Percentiles rank a stretch among this genome's conserved stretches.
Evolutionary conservation across 2,329 filamentous ascomycete species (phyloP).

Genomic region (Thelonectria rubi): DNA sequence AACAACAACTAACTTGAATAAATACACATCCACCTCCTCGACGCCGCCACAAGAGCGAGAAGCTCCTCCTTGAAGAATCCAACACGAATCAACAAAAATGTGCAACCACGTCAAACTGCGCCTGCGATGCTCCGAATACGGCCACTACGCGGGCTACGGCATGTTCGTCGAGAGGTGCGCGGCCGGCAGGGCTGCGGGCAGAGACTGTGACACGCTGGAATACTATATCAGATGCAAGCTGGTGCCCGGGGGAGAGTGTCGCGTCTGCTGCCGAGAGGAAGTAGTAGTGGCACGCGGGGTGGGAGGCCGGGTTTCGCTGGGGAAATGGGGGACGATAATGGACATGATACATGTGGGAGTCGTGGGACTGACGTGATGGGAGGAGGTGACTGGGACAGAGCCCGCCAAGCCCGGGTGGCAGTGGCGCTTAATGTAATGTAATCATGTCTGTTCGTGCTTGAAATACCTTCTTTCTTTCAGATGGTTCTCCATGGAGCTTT

Average conservation of each 20-base stretch:
- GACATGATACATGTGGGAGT: neutral
- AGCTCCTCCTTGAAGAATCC: neutral
- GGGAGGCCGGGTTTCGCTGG: too few relatives aligned
- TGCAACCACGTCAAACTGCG: constrained; percentile 15
- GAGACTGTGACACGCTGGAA: neutral
- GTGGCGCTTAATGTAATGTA: neutral
- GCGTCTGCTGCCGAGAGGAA: neutral
- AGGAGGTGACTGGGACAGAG: neutral
- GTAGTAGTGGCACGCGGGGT: neutral
- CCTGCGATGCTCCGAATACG: constrained; percentile 13
- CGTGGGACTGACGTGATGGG: neutral
- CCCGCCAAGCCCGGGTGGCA: too few relatives aligned
- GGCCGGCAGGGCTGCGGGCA: neutral
- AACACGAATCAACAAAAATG: neutral
- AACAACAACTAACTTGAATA: too few relatives aligned
- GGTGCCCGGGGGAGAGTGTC: constrained; percentile 1
- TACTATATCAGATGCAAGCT: constrained; percentile 5
- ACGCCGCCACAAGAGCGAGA: too few relatives aligned
- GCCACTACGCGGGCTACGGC: constrained; percentile 10
- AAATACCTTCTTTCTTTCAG: neutral
- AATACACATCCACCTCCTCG: too few relatives aligned
- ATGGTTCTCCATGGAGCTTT: neutral
- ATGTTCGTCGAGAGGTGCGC: constrained; percentile 14
- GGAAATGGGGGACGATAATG: too few relatives aligned
- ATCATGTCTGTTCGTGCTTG: neutral